Evolutionary conservation across 495 filamentous ascomycete genomes (phyloP), one percentile per base, ranked within the genome.

Genomic region (Aspergillus nidulans): DNA sequence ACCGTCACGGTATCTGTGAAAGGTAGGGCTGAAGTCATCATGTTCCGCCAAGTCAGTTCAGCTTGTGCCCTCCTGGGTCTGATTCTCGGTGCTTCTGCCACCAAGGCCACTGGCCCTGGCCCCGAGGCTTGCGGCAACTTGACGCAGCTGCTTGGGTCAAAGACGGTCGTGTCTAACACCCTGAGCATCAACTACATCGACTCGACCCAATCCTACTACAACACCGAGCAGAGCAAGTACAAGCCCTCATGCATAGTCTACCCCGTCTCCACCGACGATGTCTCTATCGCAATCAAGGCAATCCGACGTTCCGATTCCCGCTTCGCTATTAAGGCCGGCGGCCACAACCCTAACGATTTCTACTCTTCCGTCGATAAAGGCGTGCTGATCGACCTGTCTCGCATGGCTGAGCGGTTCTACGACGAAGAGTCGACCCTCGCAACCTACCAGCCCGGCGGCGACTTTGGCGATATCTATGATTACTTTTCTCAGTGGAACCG

Each of bases 331-430:
- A 55, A 55, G 15, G 52, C 52, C 16, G 52, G 43, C 13, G 52
- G 52, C 21, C 52, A 55, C 26, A 55, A 55, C 44, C 52, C 52
- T 6, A 55, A 55, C 10, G 44, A 55, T 18, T 47, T 47, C 21
- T 55, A 48, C 52, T 55, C 52, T 15, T 55, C 52, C 15, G 52
- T 55, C 7, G 52, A 55, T 36, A 40, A 55, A 23, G 52, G 52
- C 23, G 52, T 55, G 1, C 52, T 55, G 9, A 48, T 55, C 4
- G 52, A 55, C 15, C 43, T 55, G n/a, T 30, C n/a, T 1, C 19
- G 21, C 23, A 28, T 55, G 44, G 49, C 43, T 1, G 43, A 48
- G 23, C 19, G 21, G 10, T 55, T 44, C 4, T 55, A 55, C 15
- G 43, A 55, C 16, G 13, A 28, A 9, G 21, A 8, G 6, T 41